phyloP scores from a whole-genome alignment of 257 asterid species.

The Ophiorrhiza pumila region DNA sequence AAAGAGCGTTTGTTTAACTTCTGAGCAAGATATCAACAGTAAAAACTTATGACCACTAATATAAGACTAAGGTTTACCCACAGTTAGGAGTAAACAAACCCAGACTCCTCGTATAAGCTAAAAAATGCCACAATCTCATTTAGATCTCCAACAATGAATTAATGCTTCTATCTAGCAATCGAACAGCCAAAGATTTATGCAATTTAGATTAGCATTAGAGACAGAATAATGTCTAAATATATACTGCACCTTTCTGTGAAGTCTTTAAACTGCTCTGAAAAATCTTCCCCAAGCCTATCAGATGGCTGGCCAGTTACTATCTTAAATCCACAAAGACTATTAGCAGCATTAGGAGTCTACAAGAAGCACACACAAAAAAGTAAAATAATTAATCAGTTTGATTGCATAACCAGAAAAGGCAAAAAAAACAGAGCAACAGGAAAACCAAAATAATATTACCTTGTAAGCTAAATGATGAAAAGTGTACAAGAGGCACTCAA shows the following conservation, averaged over 20 bases:
- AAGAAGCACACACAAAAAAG: slow-evolving; percentile 21
- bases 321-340: slow-evolving; percentile 93
- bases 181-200: neutral
- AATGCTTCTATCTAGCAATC: neutral
- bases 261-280: slow-evolving; percentile 76
- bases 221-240: slow-evolving; percentile 9
- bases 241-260: slow-evolving; percentile 68
- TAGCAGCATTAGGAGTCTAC: slow-evolving; percentile 86
- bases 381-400: slow-evolving; percentile 2
- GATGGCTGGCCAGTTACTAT: slow-evolving; percentile 97
- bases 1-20: neutral
- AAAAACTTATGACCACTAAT: neutral
- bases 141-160: neutral
- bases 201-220: neutral
- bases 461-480: slow-evolving; percentile 89
- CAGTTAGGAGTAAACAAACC: neutral
- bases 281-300: slow-evolving; percentile 97
- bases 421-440: neutral
- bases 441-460: slow-evolving; percentile 41
- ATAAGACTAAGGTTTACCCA: neutral
- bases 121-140: neutral
- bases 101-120: neutral
- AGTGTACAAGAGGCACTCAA: slow-evolving; percentile 74
- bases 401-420: neutral
- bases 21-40: slow-evolving; percentile 4